Percentiles rank a stretch among this genome's conserved stretches.
Conservation (phyloP, 2,329 filamentous ascomycete genomes). For the Fusarium udum region DNA sequence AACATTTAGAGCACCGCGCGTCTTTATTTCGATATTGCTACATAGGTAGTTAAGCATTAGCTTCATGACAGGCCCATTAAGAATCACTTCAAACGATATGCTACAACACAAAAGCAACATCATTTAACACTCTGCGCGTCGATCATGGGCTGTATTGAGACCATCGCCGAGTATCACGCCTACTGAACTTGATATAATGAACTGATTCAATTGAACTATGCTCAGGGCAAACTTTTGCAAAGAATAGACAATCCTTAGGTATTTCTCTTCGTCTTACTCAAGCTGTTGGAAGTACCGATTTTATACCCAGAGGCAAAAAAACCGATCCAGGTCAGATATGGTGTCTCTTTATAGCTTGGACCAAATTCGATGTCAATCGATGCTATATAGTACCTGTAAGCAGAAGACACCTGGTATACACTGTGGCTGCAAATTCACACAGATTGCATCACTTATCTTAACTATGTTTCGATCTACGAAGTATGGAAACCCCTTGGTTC, state of each 20-base stretch:
- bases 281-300: not conserved
- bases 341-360: not conserved
- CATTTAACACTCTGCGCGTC: not conserved
- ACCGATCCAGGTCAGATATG: no score
- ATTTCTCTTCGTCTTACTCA: not conserved
- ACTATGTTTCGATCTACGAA: not conserved
- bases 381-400: not conserved
- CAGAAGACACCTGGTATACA: not conserved
- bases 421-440: not conserved
- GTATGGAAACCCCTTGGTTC: not conserved
- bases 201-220: not conserved
- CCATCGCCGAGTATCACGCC: not conserved
- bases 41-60: not conserved
- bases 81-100: not conserved
- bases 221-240: not conserved
- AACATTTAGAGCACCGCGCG: not conserved
- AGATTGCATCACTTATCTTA: not conserved
- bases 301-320: not conserved
- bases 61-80: not conserved
- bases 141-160: not conserved
- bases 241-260: not conserved
- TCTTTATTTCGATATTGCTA: not conserved
- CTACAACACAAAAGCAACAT: not conserved
- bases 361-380: not conserved
- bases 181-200: not conserved